phyloP scores from a whole-genome alignment of 176 grass and related monocot genomes.

The Themeda triandra region DNA sequence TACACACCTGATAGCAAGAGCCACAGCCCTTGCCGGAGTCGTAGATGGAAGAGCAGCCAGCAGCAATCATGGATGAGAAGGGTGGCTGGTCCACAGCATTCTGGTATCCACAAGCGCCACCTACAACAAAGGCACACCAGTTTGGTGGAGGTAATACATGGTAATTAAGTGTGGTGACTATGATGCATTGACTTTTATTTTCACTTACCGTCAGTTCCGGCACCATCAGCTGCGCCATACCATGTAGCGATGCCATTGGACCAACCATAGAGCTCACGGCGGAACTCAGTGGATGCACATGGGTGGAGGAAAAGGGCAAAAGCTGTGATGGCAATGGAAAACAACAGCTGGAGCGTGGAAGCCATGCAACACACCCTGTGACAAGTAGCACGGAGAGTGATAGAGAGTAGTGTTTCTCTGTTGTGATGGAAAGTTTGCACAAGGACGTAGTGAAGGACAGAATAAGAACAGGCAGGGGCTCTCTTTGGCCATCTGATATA shows the following conservation, averaged over 20 bases:
- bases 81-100: conserved; percentile 58
- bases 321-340: conserved; percentile 11
- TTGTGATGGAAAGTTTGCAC: not conserved
- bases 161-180: not conserved
- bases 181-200: not conserved
- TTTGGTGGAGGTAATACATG: not conserved
- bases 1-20: conserved; percentile 62
- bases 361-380: conserved; percentile 30
- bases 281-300: conserved; percentile 19
- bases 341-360: conserved; percentile 22
- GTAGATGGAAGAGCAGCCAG: conserved; percentile 71
- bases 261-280: conserved; percentile 49
- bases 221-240: conserved; percentile 59
- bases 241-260: conserved; percentile 59
- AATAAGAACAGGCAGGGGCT: not conserved
- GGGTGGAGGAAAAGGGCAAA: conserved; percentile 14
- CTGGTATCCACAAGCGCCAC: conserved; percentile 78
- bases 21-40: conserved; percentile 75
- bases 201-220: conserved; percentile 62
- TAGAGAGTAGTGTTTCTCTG: not conserved
- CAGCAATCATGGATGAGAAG: conserved; percentile 76
- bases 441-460: not conserved
- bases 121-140: conserved; percentile 7
- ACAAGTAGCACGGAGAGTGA: not conserved
- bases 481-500: not conserved